Conservation (phyloP, 495 filamentous ascomycete species). For the Neurospora pannonica region DNA sequence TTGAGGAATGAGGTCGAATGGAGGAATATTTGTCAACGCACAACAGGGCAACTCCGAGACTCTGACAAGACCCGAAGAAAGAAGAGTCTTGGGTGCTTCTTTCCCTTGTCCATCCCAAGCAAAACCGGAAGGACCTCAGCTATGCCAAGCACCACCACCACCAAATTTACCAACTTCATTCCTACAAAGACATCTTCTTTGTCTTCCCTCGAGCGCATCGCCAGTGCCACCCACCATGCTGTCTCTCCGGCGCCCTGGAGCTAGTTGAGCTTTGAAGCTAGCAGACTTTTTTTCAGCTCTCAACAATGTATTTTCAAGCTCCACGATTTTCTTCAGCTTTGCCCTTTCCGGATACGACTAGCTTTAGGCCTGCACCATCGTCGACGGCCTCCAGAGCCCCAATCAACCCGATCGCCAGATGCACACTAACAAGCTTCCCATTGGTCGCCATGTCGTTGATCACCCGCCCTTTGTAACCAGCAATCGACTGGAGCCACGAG, state of each 20-base stretch:
- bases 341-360: neutral
- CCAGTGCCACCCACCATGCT: neutral
- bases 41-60: neutral
- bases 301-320: neutral
- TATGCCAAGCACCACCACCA: neutral
- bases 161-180: neutral
- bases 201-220: neutral
- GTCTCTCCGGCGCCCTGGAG: neutral
- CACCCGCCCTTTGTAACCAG: no score
- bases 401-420: no score
- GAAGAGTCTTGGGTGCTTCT: neutral
- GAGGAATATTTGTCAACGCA: neutral
- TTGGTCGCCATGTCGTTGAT: no score
- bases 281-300: neutral
- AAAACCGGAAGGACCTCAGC: no score
- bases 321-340: neutral
- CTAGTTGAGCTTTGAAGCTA: neutral
- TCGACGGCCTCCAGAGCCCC: no score
- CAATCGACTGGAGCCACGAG: no score
- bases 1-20: neutral
- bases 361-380: neutral
- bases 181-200: neutral
- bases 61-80: neutral
- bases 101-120: neutral
- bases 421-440: no score